phyloP scores from a whole-genome alignment of 2,329 filamentous ascomycete genomes.

The Colletotrichum melonis region DNA sequence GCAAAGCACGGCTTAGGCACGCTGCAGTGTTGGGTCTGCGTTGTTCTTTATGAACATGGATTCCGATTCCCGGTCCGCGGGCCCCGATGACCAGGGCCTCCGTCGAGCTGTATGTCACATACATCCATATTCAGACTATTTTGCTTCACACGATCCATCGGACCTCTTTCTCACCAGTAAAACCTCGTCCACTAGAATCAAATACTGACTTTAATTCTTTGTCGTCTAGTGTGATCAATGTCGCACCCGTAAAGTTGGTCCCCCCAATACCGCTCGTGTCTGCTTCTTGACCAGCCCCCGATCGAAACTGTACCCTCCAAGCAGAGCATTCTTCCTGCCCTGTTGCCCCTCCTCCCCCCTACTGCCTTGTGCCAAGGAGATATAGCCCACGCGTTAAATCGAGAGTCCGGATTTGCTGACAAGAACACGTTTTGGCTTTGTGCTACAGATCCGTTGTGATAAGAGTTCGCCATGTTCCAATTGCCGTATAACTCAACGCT shows the following conservation, averaged over 20 bases:
- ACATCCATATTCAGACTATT: constrained; percentile 11
- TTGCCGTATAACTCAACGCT: constrained; percentile 63
- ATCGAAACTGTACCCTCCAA: neutral
- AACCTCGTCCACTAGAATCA: neutral
- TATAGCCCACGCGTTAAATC: neutral
- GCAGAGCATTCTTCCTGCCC: neutral
- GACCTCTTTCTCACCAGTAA: neutral
- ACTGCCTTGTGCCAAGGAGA: neutral
- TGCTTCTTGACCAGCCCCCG: neutral
- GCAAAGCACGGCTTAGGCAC: neutral
- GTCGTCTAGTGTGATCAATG: constrained; percentile 57
- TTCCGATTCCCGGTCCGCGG: constrained; percentile 35
- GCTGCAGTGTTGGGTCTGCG: neutral
- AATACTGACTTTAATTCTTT: constrained; percentile 34
- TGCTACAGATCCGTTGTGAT: constrained; percentile 66
- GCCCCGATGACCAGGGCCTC: constrained; percentile 47
- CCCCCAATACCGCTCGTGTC: constrained; percentile 8
- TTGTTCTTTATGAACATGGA: constrained; percentile 17
- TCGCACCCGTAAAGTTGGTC: constrained; percentile 53
- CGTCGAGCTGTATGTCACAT: constrained; percentile 50
- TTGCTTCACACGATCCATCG: neutral
- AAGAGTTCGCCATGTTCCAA: constrained; percentile 69
- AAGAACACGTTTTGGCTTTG: constrained; percentile 12
- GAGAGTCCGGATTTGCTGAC: constrained; percentile 27
- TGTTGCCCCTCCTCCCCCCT: neutral